Evolutionary conservation across 1,139 yeast genomes (phyloP), one percentile per base, ranked within the genome.

Genomic region (Geotrichum macrosporum): DNA sequence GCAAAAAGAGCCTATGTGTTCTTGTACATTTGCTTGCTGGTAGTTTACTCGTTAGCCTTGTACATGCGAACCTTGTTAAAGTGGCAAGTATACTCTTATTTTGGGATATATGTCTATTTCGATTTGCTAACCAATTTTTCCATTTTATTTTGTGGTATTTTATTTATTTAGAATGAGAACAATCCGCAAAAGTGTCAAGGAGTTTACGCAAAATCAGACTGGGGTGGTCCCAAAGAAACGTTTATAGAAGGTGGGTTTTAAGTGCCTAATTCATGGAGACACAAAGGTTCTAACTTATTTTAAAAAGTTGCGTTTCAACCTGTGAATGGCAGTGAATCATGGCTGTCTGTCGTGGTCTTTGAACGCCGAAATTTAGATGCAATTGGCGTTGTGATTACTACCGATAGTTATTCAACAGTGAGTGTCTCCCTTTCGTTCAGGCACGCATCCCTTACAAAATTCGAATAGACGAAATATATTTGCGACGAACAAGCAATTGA

Each of bases 201-300:
- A 35, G 80, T 92, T 78, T 92, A 89, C 66, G 77, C 92, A 46
- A 83, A 81, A 58, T 74, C 78, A 43, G 95, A 89, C 62, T 86
- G 95, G 92, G 85, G 88, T 42, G 97, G 97, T 38, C 72, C 76
- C 15, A 52, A 48, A 12, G 65, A 65, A 44, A 59, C 71, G 13
- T 60, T 54, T 46, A 61, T 69, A 26, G 61, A 62, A 16, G 43
- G 48, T 44, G 12, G 18, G 47, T 41, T 24, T n/a, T n/a, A n/a
- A 10, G 32, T n/a, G 5, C 32, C 32, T 29, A 8, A 10, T 29
- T 29, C 13, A 8, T 8, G 8, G 8, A 13, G 27, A n/a, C n/a
- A n/a, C n/a, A n/a, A n/a, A 22, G 22, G 22, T 18, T 16, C 41
- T 36, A 36, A 36, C 37, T 21, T 4, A 15, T 10, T 10, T 16